Evolutionary conservation across 208 protist genomes (phyloP), one percentile per base, ranked within the genome.

Genomic region (Trypanosoma scelopori): DNA sequence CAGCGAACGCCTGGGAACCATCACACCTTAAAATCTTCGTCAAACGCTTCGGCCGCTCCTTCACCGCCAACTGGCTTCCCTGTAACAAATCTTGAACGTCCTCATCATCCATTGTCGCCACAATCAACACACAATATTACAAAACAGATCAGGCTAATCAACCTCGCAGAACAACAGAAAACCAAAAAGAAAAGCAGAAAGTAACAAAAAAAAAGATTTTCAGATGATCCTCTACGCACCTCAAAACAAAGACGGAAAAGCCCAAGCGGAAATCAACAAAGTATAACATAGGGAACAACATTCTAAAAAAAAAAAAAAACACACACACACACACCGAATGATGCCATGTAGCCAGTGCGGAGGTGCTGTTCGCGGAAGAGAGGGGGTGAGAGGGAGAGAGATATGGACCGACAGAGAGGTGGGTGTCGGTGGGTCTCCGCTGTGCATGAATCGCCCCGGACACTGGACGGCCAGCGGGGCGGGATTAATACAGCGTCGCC

Each of bases 11-110:
- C 37, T 80, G 81, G 25, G 62, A 58, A 0, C 84, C 89, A 64
- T 93, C 90, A 66, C 84, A 77, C 52, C 86, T 66, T 12, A 69
- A 46, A 3, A 95, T 56, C 1, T 71, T 71, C 7, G 89, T 81
- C 15, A 60, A 20, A 22, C 79, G 55, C 51, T 48, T 56, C 18
- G 75, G 69, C n/a, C 79, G 85, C 39, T 82, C 59, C 47, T 52
- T 56, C 28, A 59, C 50, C n/a, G 42, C 70, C 4, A 42, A 52
- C 5, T 58, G 64, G 45, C 16, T 23, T 12, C 71, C 59, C 43
- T 77, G 69, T 35, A 83, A 76, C 0, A 72, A 51, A 22, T 88
- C 87, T 47, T 65, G 69, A 20, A 81, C 67, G 39, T 89, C 79
- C 18, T 84, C 85, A 28, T 91, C 80, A 23, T 74, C 78, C 79